Base-by-base conservation (phyloP, 179 eudicot species). In the Spinacia oleracea region DNA sequence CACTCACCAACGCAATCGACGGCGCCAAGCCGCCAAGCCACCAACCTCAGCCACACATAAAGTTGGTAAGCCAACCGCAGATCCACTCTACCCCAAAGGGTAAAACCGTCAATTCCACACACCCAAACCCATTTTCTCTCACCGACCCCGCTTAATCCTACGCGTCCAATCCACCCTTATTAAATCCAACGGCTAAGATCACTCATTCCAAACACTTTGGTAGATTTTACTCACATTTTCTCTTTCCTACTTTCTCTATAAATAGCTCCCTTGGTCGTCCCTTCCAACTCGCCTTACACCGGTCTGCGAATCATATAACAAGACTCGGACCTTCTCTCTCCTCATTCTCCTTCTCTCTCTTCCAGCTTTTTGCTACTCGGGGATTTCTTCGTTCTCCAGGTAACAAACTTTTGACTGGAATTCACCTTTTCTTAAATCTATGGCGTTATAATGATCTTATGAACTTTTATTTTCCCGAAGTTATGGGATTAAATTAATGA, bases 71-170 rank as follows among this genome's bases (percentile, higher is more conserved):
- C 77, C 72, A 68, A 72, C 72, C 63, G 3, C 73, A 55, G 29
- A 63, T 63, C 68, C 50, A 40, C 58, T 53, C 58, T 20, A 53
- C 5, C 2, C 34, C 34, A 4, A 60, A 27, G 76, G 71, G 76
- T 55, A 80, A 31, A n/a, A 18, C 16, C 31, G 75, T 74, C 69
- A 74, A 65, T 74, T 2, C 10, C 0, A 4, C 0, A 6, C 4
- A 43, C 15, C 40, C 3, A 16, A 20, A 32, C 51, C 42, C 67
- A 18, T 66, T 25, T 70, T 76, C 81, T 74, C 79, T 78, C 83
- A 85, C 88, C 88, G 74, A 78, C 86, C 50, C 68, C 82, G 23
- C 9, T 12, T 9, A 63, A 56, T 82, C 82, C 5, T 6, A 73
- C 5, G 62, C 83, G 79, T 79, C 35, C 7, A 68, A 46, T 60